Evolutionary conservation across 495 filamentous ascomycete genomes (phyloP), one percentile per base, ranked within the genome.

Genomic region (Lasiosphaeria miniovina): DNA sequence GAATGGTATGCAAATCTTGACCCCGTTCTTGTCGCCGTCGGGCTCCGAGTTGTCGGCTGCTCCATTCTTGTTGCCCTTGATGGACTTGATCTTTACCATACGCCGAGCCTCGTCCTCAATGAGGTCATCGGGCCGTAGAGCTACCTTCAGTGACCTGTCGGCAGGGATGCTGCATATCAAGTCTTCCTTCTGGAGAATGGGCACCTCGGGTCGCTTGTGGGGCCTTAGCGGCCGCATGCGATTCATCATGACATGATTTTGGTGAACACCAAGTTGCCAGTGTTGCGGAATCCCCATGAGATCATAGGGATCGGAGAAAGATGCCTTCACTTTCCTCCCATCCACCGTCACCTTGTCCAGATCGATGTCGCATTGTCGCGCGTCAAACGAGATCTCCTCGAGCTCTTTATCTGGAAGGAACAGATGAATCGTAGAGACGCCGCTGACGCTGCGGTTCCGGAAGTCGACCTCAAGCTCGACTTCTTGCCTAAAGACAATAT

Each of bases 381-480:
- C 91, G 67, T 96, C 90, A 62, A 98, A 80, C 35, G 77, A 80
- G 34, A 98, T 84, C n/a, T 77, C 80, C 45, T 80, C 79, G 34
- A 96, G 76, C 8, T 90, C 82, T 50, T 84, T 82, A 45, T 76
- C 72, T 36, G 86, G 82, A 11, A 89, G 88, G 60, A 88, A 83
- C 48, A 97, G 82, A 1, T 86, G 85, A 60, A 98, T 89, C 54
- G 90, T 88, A 9, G 89, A 89, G 62, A 83, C 88, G 36, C 94
- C 94, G 65, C 81, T 88, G 65, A 98, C 70, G 68, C 80, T 85
- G 68, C 86, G 87, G 32, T 80, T 82, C 51, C 79, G 77, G 65
- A 98, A 91, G 72, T 97, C 86, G 61, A 98, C 80, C 59, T 98
- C 93, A 55, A 98, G 78, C 61, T 92, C 86, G 55, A 98, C 85